These are phyloP conservation scores for Clonostachys solani DNA, from an alignment of 2,329 filamentous ascomycete species.

Conservation along the genomic window DNA sequence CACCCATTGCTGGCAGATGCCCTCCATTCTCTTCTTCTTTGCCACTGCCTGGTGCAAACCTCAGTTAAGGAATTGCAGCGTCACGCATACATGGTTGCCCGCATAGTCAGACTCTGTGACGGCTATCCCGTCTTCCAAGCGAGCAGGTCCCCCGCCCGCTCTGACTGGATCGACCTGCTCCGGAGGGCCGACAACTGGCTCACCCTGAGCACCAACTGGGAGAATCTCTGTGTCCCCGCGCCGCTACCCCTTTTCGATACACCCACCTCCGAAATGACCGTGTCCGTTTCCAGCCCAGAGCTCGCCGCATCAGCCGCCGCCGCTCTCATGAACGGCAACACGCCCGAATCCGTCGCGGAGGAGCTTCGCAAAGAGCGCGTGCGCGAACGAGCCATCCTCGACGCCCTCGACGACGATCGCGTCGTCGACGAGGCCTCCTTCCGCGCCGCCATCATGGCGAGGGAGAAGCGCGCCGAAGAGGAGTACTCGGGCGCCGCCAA, in stretches of 20 bases:
- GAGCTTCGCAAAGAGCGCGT: slow-evolving; percentile 42
- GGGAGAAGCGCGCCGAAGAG: slow-evolving; percentile 54
- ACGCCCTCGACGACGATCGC: slow-evolving; percentile 63
- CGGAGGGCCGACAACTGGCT: slow-evolving; percentile 67
- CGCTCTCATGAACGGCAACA: slow-evolving; percentile 21
- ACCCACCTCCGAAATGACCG: slow-evolving; percentile 4
- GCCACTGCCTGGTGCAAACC: slow-evolving; percentile 76
- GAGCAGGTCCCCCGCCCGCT: slow-evolving; percentile 64
- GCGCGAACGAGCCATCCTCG: slow-evolving; percentile 62
- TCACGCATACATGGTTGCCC: slow-evolving; percentile 78
- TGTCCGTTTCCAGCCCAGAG: slow-evolving; percentile 3
- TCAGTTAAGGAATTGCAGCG: slow-evolving; percentile 72
- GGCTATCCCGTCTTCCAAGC: slow-evolving; percentile 79
- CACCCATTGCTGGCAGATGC: slow-evolving; percentile 78
- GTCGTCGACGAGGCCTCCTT: slow-evolving; percentile 65
- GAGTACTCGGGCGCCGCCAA: not conserved
- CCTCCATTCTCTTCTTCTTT: slow-evolving; percentile 72
- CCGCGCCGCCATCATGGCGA: slow-evolving; percentile 56
- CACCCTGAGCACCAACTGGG: slow-evolving; percentile 61
- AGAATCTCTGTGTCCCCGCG: slow-evolving; percentile 61
- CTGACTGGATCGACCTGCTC: slow-evolving; percentile 78
- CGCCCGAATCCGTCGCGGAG: slow-evolving; percentile 14
- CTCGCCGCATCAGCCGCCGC: slow-evolving; percentile 19
- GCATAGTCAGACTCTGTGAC: slow-evolving; percentile 68
- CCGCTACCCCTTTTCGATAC: slow-evolving; percentile 35